These are phyloP conservation scores for Termitomyces sp. DNA, from an alignment of 768 basidiomycete species.

Conservation along the genomic window DNA sequence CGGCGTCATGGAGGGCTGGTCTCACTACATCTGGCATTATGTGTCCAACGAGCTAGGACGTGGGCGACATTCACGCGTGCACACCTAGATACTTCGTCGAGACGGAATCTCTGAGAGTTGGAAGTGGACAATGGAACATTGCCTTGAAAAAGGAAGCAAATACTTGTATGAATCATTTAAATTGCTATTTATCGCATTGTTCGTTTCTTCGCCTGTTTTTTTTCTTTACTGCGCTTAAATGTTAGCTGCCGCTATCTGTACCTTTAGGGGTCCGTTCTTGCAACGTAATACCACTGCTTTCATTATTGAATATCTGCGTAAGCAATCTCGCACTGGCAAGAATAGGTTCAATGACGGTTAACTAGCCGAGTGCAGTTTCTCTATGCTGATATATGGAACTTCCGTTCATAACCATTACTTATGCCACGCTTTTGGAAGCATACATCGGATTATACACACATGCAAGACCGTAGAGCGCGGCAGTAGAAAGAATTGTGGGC, in stretches of 20 bases:
- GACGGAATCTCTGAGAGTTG: not conserved
- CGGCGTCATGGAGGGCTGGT: slow-evolving; percentile 46
- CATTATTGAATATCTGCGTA: not conserved
- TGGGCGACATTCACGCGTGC: slow-evolving; percentile 10
- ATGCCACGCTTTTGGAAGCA: not conserved
- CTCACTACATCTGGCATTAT: slow-evolving; percentile 46
- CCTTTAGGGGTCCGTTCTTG: not conserved
- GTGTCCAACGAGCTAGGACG: slow-evolving; percentile 24
- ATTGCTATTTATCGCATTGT: slow-evolving; percentile 5
- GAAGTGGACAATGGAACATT: not conserved
- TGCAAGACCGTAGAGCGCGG: not conserved
- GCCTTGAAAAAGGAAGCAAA: not conserved
- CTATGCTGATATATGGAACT: not conserved
- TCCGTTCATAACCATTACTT: no score
- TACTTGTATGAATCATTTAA: slow-evolving; percentile 4
- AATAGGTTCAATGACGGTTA: not conserved
- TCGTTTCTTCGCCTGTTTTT: not conserved
- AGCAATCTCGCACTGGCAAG: not conserved
- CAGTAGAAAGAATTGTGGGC: not conserved
- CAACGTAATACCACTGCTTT: slow-evolving; percentile 1
- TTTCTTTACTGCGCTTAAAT: not conserved
- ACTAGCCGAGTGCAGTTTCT: not conserved
- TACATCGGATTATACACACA: not conserved
- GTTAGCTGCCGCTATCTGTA: not conserved
- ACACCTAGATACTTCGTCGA: not conserved